Conservation (phyloP, 2,329 filamentous ascomycete genomes). For the Rhinocladiella similis region DNA sequence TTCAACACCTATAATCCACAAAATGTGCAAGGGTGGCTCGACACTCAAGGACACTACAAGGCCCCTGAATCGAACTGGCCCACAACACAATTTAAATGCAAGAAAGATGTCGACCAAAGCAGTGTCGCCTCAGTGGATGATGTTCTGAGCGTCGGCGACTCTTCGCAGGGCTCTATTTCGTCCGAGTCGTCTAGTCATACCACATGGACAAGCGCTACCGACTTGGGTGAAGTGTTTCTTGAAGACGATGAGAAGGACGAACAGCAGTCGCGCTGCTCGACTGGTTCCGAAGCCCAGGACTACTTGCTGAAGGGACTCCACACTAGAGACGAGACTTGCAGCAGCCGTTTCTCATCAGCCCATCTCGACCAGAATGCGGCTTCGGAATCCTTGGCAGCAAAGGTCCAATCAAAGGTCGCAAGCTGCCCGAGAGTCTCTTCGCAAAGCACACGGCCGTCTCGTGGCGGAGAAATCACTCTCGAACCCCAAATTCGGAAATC, state of each 20-base stretch:
- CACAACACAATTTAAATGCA: neutral
- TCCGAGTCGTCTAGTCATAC: conserved; percentile 23
- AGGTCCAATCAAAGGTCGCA: neutral
- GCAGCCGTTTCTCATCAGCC: neutral
- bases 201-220: conserved; percentile 18
- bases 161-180: conserved; percentile 17
- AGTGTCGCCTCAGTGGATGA: conserved; percentile 20
- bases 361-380: conserved; percentile 4
- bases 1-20: conserved; percentile 12
- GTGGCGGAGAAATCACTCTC: neutral
- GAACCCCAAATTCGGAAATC: neutral
- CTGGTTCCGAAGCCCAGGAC: conserved; percentile 9
- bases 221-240: conserved; percentile 12
- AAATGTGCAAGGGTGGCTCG: conserved; percentile 21
- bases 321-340: neutral
- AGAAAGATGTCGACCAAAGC: conserved; percentile 15
- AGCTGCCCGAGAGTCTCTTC: neutral
- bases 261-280: conserved; percentile 1
- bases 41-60: neutral
- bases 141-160: conserved; percentile 19
- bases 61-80: neutral
- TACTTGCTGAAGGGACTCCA: conserved; percentile 11
- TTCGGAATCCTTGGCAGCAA: neutral
- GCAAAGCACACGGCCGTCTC: neutral
- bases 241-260: conserved; percentile 21